Base-by-base conservation (phyloP, 2,329 filamentous ascomycete species). In the Exophiala mesophila region DNA sequence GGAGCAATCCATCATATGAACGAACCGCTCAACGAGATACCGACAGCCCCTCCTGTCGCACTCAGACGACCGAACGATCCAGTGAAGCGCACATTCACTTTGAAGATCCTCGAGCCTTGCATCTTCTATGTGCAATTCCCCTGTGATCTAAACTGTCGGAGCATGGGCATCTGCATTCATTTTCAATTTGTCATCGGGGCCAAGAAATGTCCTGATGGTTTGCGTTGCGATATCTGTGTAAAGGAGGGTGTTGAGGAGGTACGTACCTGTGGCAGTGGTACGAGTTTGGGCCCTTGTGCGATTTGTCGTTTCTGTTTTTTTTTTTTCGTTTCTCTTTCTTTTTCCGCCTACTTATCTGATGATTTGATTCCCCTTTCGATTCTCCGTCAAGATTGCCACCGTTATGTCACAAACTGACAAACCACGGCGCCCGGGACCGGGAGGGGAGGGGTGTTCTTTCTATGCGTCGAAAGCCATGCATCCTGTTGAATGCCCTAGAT, bases 141-240 rank as follows among this genome's bases (percentile, higher is more conserved):
- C 9, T 54, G 49, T 28, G 31, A 21, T 8, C 31, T 42, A 20
- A 39, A 43, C 10, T 54, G 53, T 29, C 49, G 51, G 23, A 52
- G 37, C 18, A 40, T 44, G 15, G 53, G 50, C n/a, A 55, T 51
- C 36, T 54, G 53, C 29, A 38, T 52, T 2, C 53, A 55, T 30
- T 54, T 43, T 30, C 47, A 49, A 18, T 54, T 54, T 21, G 38
- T 52, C 6, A 21, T 50, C 18, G 44, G 48, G 9, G 40, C 42
- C 24, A 38, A 42, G 26, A 40, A 29, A 18, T 48, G 44, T 17
- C 46, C 45, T 7, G 53, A 54, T 38, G 53, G 53, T 1, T 30
- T 55, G 37, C 38, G 44, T 13, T 52, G 53, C 39, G 9, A 31
- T 3, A 24, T 26, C 10, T 55, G 52, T 39, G 19, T 39, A 8